Evolutionary conservation across 352 stramenopile species (phyloP), one percentile per base, ranked within the genome.

Genomic region (Phytopythium ostracodes): DNA sequence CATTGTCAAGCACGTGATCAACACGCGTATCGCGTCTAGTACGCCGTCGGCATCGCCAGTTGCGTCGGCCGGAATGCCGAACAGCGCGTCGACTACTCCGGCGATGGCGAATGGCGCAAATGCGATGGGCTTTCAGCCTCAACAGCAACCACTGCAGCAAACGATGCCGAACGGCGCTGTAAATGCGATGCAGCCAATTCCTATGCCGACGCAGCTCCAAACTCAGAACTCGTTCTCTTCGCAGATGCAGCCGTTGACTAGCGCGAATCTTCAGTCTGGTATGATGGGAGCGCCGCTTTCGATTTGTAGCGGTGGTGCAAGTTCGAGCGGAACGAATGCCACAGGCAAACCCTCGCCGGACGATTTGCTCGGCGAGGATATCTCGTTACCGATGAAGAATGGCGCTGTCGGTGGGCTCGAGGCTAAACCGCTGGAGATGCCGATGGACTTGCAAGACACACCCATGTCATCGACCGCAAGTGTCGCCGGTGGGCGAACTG

Each of bases 1-100:
- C 17, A 88, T 93, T 58, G 82, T 95, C n/a, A 87, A 89, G 63
- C 75, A 88, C 58, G 84, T 93, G 47, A 92, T 93, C 69, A 77
- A 77, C 49, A 73, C 58, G 60, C 82, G 69, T 11, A 18, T 60
- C 11, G 33, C 54, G 5, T 33, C 51, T 14, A 59, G 35, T 8
- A 14, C 50, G n/a, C 55, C 61, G 11, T 27, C 63, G 5, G 25
- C 55, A 6, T 18, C 47, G 47, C 22, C 47, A 15, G 27, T 22
- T 12, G 24, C 33, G 24, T 29, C 24, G 2, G 4, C 46, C 35
- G 46, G 4, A 5, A n/a, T 52, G 46, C 0, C 22, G 8, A 52
- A 33, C 46, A 35, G 24, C 24, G 18, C 25, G n/a, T 27, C 44
- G 14, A n/a, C 46, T 10, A 15, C 33, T 31, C 22, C 52, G 6